phyloP scores from a whole-genome alignment of 2,329 filamentous ascomycete species.

The Trichoderma atrobrunneum region DNA sequence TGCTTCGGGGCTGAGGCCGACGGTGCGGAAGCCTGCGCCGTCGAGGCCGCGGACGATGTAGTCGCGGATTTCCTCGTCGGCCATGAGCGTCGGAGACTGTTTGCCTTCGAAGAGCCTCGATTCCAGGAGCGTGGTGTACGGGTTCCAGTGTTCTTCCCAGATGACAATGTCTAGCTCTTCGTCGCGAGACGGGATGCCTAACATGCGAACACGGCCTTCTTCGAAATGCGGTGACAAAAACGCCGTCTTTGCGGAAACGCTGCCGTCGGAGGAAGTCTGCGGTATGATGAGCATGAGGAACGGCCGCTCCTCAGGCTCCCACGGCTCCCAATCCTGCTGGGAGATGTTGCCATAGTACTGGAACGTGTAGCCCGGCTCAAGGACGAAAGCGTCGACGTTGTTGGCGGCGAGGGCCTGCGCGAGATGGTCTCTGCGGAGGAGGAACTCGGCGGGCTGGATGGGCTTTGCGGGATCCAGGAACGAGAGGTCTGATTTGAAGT shows the following conservation, averaged over 20 bases:
- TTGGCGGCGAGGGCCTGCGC: constrained; percentile 52
- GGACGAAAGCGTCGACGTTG: constrained; percentile 55
- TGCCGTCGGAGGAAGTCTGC: constrained; percentile 35
- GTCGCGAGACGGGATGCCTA: constrained; percentile 54
- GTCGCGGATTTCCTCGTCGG: constrained; percentile 63
- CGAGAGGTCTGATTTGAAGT: constrained; percentile 46
- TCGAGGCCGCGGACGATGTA: constrained; percentile 58
- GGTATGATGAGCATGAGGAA: constrained; percentile 62
- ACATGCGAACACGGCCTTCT: constrained; percentile 55
- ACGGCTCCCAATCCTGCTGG: constrained; percentile 60
- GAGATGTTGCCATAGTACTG: constrained; percentile 61
- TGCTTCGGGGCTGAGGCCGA: constrained; percentile 52
- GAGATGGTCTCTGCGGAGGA: constrained; percentile 54
- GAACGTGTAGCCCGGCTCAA: constrained; percentile 64
- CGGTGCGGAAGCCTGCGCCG: constrained; percentile 52
- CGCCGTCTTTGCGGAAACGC: constrained; percentile 51
- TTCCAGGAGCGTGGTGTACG: constrained; percentile 52
- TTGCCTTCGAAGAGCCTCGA: constrained; percentile 39
- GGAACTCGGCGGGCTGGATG: constrained; percentile 50
- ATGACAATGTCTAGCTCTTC: constrained; percentile 50
- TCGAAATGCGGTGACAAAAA: constrained; percentile 61
- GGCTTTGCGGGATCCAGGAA: constrained; percentile 50
- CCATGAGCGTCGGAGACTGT: constrained; percentile 48
- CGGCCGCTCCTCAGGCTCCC: constrained; percentile 63
- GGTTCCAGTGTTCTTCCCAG: constrained; percentile 66